Evolutionary conservation across 495 filamentous ascomycete species (phyloP), one percentile per base, ranked within the genome.

Genomic region (Trichocladium uniseriatum): DNA sequence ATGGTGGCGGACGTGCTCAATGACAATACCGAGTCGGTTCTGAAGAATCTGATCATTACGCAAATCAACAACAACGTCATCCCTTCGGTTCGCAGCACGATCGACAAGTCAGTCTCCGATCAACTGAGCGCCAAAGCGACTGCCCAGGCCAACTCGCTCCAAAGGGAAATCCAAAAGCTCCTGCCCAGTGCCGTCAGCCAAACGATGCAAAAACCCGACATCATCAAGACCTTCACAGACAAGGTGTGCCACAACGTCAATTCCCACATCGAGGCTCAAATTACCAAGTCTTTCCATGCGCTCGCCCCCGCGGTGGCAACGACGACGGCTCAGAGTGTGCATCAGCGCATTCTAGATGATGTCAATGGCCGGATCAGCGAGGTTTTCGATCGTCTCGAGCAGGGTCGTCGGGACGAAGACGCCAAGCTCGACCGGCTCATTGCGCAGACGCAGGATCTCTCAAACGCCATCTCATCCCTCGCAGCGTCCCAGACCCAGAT

Each of bases 1-100:
- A 74, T 95, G 37, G 86, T 99, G 8, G 92, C 89, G 1, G 81
- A 78, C 43, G 91, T 92, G 11, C 73, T 99, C 16, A 85, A 87
- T 16, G 83, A 92, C 38, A 97, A 96, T 53, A 86, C 94, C 24
- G 89, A 96, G 63, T 78, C 82, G 56, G 84, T 82, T 20, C 74
- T 95, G 28, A 69, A 78, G 21, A 78, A 77, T 22, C 83, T 94
- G 48, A 78, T 95, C 43, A 74, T 72, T 21, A 66, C 70, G 36
- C 80, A 78, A 61, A 86, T 91, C 53, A 73, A 83, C 56, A 67
- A 74, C 31, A 72, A 70, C 15, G 83, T 89, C 38, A 64, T 85
- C 38, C 81, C 84, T 3, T 57, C 56, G 43, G 59, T 83, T 5
- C 63, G 72, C 21, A 58, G 62, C 32, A 58, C 66, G 22, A 61